These are phyloP conservation scores for Chytriomyces confervae DNA, from an alignment of 192 early-diverging fungal species.

Conservation along the genomic window DNA sequence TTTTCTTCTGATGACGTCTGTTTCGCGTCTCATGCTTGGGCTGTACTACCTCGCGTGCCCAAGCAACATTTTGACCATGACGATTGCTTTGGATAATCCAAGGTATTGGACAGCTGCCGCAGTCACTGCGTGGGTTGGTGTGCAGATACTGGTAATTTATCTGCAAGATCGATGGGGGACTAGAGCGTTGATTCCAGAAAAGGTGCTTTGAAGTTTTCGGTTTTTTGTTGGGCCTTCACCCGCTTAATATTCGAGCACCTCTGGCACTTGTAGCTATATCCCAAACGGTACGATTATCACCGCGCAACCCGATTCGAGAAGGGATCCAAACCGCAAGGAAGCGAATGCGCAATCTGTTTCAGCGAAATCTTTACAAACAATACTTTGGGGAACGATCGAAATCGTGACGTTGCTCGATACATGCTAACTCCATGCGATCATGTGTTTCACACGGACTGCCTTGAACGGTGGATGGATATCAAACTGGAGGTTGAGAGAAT, in stretches of 20 bases:
- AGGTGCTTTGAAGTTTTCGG: slow-evolving; percentile 38
- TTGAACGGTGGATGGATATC: slow-evolving; percentile 79
- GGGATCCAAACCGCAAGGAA: background rate
- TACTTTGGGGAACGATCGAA: background rate
- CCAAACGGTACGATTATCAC: slow-evolving; percentile 32
- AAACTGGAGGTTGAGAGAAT: slow-evolving; percentile 63
- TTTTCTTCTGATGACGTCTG: slow-evolving; percentile 66
- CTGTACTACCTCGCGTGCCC: slow-evolving; percentile 69
- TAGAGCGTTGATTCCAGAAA: slow-evolving; percentile 74
- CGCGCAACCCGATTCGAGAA: background rate
- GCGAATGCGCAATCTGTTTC: slow-evolving; percentile 36
- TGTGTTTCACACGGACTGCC: slow-evolving; percentile 78
- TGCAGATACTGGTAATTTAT: slow-evolving; percentile 65
- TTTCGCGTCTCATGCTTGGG: slow-evolving; percentile 62
- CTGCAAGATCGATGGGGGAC: slow-evolving; percentile 73
- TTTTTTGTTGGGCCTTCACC: slow-evolving; percentile 1
- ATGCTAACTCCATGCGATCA: slow-evolving; percentile 85
- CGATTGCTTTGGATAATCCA: slow-evolving; percentile 48
- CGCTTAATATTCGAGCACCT: no score
- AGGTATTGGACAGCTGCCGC: slow-evolving; percentile 52
- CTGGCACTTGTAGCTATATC: slow-evolving; percentile 11
- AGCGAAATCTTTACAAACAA: background rate
- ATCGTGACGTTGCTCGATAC: slow-evolving; percentile 41
- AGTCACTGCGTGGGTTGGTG: slow-evolving; percentile 59
- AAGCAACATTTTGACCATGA: slow-evolving; percentile 53